A percentile compares a stretch with the other conserved stretches of the same genome.
These are phyloP conservation scores for Brettanomyces nanus DNA, from an alignment of 805 yeast genomes.

Conservation along the genomic window DNA sequence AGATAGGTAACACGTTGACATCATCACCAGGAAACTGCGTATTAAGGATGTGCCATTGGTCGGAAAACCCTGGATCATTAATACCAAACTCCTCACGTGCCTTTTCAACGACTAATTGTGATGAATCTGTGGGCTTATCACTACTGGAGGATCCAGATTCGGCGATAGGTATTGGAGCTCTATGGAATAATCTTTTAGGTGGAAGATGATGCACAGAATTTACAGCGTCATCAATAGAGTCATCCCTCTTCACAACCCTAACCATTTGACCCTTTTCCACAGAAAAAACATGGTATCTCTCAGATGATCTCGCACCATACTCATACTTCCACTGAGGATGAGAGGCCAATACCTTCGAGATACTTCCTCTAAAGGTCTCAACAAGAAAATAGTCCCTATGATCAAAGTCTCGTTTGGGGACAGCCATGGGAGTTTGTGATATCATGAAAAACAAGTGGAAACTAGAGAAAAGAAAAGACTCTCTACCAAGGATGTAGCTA, in stretches of 20 bases:
- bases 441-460: neutral
- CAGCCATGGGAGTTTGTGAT: neutral
- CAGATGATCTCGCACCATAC: conserved; percentile 54
- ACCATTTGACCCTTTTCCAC: conserved; percentile 31
- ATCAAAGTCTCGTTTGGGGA: conserved; percentile 36
- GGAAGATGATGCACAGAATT: conserved; percentile 47
- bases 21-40: conserved; percentile 69
- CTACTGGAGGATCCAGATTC: conserved; percentile 4
- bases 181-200: conserved; percentile 35
- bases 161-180: neutral
- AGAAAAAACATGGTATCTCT: conserved; percentile 62
- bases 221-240: conserved; percentile 16
- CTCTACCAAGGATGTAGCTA: too few relatives aligned
- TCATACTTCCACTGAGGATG: conserved; percentile 50
- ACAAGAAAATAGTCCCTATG: conserved; percentile 53
- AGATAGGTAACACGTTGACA: conserved; percentile 76
- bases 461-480: neutral
- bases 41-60: conserved; percentile 92
- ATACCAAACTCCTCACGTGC: conserved; percentile 51
- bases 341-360: conserved; percentile 22
- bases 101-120: conserved; percentile 36
- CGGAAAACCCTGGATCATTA: conserved; percentile 70
- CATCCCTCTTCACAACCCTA: conserved; percentile 27
- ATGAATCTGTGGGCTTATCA: conserved; percentile 39
- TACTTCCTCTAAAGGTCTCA: conserved; percentile 30